phyloP scores from a whole-genome alignment of 495 filamentous ascomycete genomes.

The Poronia punctata region DNA sequence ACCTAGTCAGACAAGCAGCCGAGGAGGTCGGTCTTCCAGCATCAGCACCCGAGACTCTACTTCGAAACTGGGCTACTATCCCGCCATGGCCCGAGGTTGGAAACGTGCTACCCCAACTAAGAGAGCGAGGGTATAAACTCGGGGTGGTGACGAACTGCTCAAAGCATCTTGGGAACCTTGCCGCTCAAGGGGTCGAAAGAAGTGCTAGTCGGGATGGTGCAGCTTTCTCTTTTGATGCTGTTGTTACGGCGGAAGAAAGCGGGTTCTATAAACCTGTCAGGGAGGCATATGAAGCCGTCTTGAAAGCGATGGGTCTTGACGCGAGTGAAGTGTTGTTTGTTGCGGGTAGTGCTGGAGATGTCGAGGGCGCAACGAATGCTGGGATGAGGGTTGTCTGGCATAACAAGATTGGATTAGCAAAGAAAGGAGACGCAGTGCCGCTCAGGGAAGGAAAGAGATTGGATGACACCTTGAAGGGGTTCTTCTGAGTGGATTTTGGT shows the following conservation, averaged over 20 bases:
- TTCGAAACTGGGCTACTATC: conserved; percentile 20
- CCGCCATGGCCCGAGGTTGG: conserved; percentile 25
- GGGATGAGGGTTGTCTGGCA: conserved; percentile 35
- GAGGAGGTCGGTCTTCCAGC: conserved; percentile 18
- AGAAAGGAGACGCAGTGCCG: conserved; percentile 11
- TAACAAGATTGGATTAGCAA: conserved; percentile 22
- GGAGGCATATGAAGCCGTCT: conserved; percentile 21
- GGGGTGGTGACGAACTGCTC: conserved; percentile 31
- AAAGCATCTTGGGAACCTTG: conserved; percentile 18
- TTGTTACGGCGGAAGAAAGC: conserved; percentile 28
- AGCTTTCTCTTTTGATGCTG: conserved; percentile 18
- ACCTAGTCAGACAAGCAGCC: conserved; percentile 23
- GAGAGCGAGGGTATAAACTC: conserved; percentile 17
- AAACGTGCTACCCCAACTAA: conserved; percentile 13
- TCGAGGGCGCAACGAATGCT: conserved; percentile 23
- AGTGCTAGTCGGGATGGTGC: neutral
- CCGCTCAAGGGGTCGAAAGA: conserved; percentile 11
- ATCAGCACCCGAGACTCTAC: conserved; percentile 16
- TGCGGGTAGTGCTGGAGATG: conserved; percentile 30
- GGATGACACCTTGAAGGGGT: conserved; percentile 10
- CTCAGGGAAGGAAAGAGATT: conserved; percentile 8
- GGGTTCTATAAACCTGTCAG: conserved; percentile 28
- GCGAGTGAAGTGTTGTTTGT: conserved; percentile 26
- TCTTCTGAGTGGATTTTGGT: conserved; percentile 5
- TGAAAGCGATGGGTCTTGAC: conserved; percentile 14